Evolutionary conservation across 208 protist species (phyloP), one percentile per base, ranked within the genome.

Genomic region (Sergeia podlipaevii): DNA sequence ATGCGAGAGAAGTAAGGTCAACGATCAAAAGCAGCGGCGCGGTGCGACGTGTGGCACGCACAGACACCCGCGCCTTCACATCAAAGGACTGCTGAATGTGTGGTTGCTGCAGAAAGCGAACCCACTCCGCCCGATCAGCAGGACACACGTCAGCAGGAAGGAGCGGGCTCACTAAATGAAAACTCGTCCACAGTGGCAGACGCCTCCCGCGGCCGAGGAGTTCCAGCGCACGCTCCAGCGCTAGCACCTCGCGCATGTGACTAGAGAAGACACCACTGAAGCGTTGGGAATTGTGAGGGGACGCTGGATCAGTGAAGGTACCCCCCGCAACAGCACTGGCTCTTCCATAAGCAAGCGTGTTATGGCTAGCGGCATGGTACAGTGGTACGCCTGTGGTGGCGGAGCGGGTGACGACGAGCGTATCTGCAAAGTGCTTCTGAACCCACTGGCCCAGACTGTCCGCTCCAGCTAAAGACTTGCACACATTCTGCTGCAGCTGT

Each of bases 111-210:
- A 46, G 27, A 53, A 17, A 11, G 49, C 59, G 8, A 13, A 70
- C 10, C 37, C 60, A 72, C 2, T 20, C 30, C 17, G 64, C 46
- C 61, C 56, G 65, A 27, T 55, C 57, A 28, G 51, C 65, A 27
- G 44, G 69, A n/a, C 57, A 53, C 15, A 65, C 60, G 21, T 32
- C 45, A 17, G 39, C 50, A 26, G 63, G 66, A 33, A 88, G 43
- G 52, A 86, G 60, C 15, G 77, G 77, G 1, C 51, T 64, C 39
- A 88, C 41, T 23, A 48, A 46, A 23, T 29, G 44, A 1, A 82
- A 51, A 21, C 83, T 71, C 0, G 77, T 86, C 64, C 74, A 88
- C 13, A 91, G 65, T 0, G 84, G 84, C 47, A 86, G 68, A 33
- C 75, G 60, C 41, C 77, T 75, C 4, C 48, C 61, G 7, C 76